Conservation (phyloP, 768 basidiomycete species). For the Phlebiopsis gigantea region DNA sequence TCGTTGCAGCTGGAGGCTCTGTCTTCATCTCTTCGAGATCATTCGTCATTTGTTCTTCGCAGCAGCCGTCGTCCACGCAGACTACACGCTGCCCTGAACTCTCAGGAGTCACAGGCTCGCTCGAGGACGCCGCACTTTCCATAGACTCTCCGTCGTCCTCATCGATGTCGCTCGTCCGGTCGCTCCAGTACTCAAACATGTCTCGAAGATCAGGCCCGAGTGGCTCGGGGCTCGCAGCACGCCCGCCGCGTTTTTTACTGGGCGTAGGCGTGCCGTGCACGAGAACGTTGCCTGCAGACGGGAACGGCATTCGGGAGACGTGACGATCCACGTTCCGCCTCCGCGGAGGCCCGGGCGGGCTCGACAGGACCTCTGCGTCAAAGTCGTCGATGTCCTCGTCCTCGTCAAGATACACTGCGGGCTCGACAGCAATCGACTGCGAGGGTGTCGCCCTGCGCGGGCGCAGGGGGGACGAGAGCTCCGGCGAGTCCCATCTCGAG, state of each 20-base stretch:
- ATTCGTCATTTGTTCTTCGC: conserved; percentile 19
- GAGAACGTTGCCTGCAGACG: conserved; percentile 17
- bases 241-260: neutral
- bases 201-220: conserved; percentile 39
- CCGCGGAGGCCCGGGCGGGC: conserved; percentile 29
- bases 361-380: conserved; percentile 49
- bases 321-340: conserved; percentile 2
- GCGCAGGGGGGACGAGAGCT: conserved; percentile 60
- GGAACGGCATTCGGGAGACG: neutral
- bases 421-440: neutral
- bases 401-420: conserved; percentile 1
- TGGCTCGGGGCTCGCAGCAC: conserved; percentile 4
- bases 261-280: conserved; percentile 25
- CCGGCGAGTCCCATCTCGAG: conserved; percentile 43
- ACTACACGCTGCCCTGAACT: conserved; percentile 13
- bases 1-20: conserved; percentile 23
- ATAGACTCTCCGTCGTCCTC: conserved; percentile 27
- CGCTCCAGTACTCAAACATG: conserved; percentile 38
- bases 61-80: conserved; percentile 10
- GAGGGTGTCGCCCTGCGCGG: conserved; percentile 13
- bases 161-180: conserved; percentile 40
- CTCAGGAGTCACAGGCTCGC: conserved; percentile 30
- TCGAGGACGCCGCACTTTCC: conserved; percentile 27
- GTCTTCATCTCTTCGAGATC: conserved; percentile 16
- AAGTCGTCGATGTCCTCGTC: conserved; percentile 35